Evolutionary conservation across 495 filamentous ascomycete genomes (phyloP).

Genomic region (Durotheca rogersii): DNA sequence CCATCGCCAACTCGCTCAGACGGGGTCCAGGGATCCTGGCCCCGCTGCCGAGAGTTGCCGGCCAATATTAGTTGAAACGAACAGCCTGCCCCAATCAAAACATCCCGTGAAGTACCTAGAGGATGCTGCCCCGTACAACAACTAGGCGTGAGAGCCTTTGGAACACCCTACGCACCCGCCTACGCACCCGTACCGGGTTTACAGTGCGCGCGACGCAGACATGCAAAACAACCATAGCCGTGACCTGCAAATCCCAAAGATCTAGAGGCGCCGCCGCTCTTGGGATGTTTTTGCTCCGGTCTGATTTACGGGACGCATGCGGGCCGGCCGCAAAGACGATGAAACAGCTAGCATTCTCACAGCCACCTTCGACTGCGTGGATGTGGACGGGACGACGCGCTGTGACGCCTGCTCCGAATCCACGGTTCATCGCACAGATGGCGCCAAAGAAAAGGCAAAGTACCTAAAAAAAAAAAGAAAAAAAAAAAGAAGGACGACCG

Average conservation of each 20-base stretch:
- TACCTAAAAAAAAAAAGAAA: too few relatives aligned
- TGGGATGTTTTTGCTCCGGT: neutral
- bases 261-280: neutral
- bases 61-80: conserved; percentile 22
- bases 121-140: too few relatives aligned
- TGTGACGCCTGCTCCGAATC: too few relatives aligned
- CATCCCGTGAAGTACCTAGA: conserved; percentile 18
- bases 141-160: too few relatives aligned
- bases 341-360: conserved; percentile 18
- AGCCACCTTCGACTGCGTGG: conserved; percentile 12
- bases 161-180: too few relatives aligned
- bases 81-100: conserved; percentile 20
- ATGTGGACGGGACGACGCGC: neutral
- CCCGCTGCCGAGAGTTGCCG: conserved; percentile 9
- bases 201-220: neutral
- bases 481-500: too few relatives aligned
- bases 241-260: neutral
- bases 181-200: too few relatives aligned
- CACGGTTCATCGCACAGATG: too few relatives aligned
- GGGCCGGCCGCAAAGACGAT: conserved; percentile 13
- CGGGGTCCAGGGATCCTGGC: conserved; percentile 8
- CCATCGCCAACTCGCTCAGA: conserved; percentile 9
- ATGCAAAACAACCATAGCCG: neutral
- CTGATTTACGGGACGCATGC: too few relatives aligned
- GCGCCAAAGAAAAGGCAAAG: too few relatives aligned